phyloP scores from a whole-genome alignment of 495 filamentous ascomycete genomes.

The Cladorrhinum samala region DNA sequence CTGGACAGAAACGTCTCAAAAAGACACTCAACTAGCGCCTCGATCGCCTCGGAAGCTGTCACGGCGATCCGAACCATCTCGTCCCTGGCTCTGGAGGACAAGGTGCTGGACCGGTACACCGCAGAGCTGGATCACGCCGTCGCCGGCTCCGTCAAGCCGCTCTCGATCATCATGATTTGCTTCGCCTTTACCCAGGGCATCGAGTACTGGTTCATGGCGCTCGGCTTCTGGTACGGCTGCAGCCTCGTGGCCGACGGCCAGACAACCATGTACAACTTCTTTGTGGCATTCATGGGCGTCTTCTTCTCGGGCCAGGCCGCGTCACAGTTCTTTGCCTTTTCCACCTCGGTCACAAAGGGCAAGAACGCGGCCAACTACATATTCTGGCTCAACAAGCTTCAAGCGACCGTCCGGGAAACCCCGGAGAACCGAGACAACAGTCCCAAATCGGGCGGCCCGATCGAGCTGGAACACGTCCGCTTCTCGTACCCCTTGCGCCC shows the following conservation, averaged over 20 bases:
- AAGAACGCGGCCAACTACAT: slow-evolving; percentile 41
- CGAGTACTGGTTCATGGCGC: slow-evolving; percentile 44
- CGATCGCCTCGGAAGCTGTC: slow-evolving; percentile 84
- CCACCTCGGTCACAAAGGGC: slow-evolving; percentile 40
- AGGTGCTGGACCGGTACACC: slow-evolving; percentile 68
- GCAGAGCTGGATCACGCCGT: slow-evolving; percentile 56
- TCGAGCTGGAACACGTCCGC: slow-evolving; percentile 46
- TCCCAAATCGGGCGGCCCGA: slow-evolving; percentile 28
- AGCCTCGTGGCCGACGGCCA: slow-evolving; percentile 47
- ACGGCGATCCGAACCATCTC: slow-evolving; percentile 89
- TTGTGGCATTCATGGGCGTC: slow-evolving; percentile 53
- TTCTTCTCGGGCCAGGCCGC: slow-evolving; percentile 51
- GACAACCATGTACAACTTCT: slow-evolving; percentile 43
- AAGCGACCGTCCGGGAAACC: slow-evolving; percentile 32
- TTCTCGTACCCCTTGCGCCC: slow-evolving; percentile 57
- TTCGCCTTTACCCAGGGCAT: slow-evolving; percentile 76
- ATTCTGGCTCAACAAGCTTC: slow-evolving; percentile 33
- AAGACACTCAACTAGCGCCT: slow-evolving; percentile 54
- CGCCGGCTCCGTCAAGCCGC: slow-evolving; percentile 55
- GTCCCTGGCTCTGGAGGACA: slow-evolving; percentile 73
- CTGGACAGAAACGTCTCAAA: slow-evolving; percentile 49
- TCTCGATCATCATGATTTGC: slow-evolving; percentile 60
- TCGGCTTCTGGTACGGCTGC: slow-evolving; percentile 55
- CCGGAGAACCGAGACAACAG: slow-evolving; percentile 30
- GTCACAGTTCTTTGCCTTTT: slow-evolving; percentile 48